Base-by-base conservation (phyloP, 768 basidiomycete species). In the Naematelia encephala region DNA sequence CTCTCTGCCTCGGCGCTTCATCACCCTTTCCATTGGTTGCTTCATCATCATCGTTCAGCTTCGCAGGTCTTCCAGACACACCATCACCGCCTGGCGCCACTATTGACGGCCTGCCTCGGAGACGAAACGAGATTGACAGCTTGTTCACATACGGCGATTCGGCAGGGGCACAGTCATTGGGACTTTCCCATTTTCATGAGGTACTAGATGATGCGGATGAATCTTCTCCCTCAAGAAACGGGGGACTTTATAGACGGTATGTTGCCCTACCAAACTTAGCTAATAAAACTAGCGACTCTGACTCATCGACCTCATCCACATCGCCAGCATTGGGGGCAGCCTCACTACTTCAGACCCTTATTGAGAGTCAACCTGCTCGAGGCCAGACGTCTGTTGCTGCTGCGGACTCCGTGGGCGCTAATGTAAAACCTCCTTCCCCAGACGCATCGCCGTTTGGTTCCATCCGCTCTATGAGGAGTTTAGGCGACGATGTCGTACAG, bases 311-410 rank as follows among this genome's bases (percentile, higher is more conserved):
- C 2, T 67, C 66, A 0, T 67, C 69, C 14, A 22, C 66, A 5
- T 70, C 69, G 11, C 69, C 69, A n/a, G 66, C 69, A 1, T 53
- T 70, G 0, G 69, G 69, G 10, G 66, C 69, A 1, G 60, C 69
- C 14, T 67, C 69, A 8, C 56, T 70, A 10, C 57, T 70, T 2
- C 59, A 63, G 16, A 56, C 65, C 12, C 39, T 70, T 2, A 60
- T 29, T 25, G 52, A 22, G 27, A 23, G 14, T 26, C 48, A 50
- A 23, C 5, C 48, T 21, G 14, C 48, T 23, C 14, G 14, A 5
- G 8, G n/a, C 14, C 48, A 27, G 3, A 26, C 19, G 19, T 50
- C 48, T 25, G 25, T 14, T 2, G 16, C 48, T 25, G 22, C 14
- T 25, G 44, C 4, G 4, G 44, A 5, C 5, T n/a, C 44, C 5